Evolutionary conservation across 2,329 filamentous ascomycete genomes (phyloP).

Genomic region (Alternaria arborescens): DNA sequence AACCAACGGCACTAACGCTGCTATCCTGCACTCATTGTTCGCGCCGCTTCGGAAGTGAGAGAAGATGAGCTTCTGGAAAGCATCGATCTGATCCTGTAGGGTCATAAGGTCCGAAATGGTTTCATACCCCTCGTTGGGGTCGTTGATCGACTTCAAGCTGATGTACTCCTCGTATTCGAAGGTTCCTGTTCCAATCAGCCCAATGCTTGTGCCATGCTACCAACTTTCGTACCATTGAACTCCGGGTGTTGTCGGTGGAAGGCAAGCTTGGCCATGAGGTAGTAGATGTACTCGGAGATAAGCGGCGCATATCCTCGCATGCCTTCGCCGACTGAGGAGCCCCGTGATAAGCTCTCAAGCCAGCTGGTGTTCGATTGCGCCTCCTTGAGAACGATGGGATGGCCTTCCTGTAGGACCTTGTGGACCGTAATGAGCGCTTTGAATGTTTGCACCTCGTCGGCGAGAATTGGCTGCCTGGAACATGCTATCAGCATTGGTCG

Average conservation of each 20-base stretch:
- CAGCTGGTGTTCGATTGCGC: constrained; percentile 87
- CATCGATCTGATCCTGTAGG: constrained; percentile 96
- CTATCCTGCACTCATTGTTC: constrained; percentile 97
- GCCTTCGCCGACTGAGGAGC: constrained; percentile 78
- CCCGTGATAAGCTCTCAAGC: constrained; percentile 91
- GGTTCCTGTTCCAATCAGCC: constrained; percentile 62
- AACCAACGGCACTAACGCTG: constrained; percentile 88
- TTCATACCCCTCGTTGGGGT: constrained; percentile 96
- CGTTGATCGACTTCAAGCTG: constrained; percentile 96
- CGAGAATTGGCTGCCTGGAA: constrained; percentile 88
- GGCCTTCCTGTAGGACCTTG: constrained; percentile 96
- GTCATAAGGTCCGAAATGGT: constrained; percentile 97
- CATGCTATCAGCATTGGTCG: constrained; percentile 22
- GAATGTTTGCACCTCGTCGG: constrained; percentile 98
- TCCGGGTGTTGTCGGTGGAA: constrained; percentile 97
- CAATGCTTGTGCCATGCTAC: background rate
- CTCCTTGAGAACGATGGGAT: constrained; percentile 85
- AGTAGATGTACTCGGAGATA: constrained; percentile 97
- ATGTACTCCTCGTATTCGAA: constrained; percentile 99
- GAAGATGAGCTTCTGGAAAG: constrained; percentile 98
- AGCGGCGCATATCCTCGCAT: constrained; percentile 87
- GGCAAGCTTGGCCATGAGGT: constrained; percentile 90
- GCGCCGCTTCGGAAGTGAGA: constrained; percentile 90
- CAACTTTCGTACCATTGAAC: constrained; percentile 77
- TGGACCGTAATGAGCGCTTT: constrained; percentile 97